These are phyloP conservation scores for Trametes hirsuta DNA, from an alignment of 1,284 basidiomycete genomes.

Conservation along the genomic window DNA sequence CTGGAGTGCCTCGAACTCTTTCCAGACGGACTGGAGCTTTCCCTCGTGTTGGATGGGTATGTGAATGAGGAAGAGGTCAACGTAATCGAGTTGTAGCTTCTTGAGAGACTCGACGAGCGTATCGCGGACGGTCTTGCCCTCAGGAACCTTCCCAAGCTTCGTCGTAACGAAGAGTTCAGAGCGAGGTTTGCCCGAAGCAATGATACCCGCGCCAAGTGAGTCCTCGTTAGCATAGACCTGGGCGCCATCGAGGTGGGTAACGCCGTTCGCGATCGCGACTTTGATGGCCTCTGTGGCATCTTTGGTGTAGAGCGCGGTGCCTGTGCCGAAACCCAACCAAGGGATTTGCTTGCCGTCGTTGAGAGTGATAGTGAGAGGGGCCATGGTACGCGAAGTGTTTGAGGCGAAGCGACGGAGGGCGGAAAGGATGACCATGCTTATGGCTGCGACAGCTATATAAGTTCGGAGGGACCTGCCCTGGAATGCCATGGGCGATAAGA, in stretches of 20 bases:
- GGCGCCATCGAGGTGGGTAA: constrained; percentile 75
- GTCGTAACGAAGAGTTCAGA: constrained; percentile 69
- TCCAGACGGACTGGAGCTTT: constrained; percentile 65
- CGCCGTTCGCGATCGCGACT: constrained; percentile 60
- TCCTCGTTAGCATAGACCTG: constrained; percentile 70
- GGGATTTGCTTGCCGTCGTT: constrained; percentile 64
- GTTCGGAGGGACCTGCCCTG: constrained; percentile 10
- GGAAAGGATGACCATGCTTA: constrained; percentile 21
- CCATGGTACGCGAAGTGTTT: constrained; percentile 34
- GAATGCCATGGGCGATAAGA: constrained; percentile 10
- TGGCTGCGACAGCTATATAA: constrained; percentile 21
- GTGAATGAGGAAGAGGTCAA: constrained; percentile 83
- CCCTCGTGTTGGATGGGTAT: constrained; percentile 49
- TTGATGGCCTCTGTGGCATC: constrained; percentile 55
- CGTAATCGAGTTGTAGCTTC: constrained; percentile 68
- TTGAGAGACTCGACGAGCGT: constrained; percentile 55
- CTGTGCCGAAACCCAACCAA: constrained; percentile 72
- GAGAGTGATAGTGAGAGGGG: constrained; percentile 47
- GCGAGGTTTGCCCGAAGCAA: constrained; percentile 54
- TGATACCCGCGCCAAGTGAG: constrained; percentile 55
- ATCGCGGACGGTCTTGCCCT: constrained; percentile 53
- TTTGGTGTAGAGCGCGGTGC: constrained; percentile 57
- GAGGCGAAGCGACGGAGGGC: constrained; percentile 26
- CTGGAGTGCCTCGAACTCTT: constrained; percentile 70
- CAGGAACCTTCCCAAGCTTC: constrained; percentile 49